A percentile compares a stretch with the other conserved stretches of the same genome.
Evolutionary conservation across 192 early-diverging fungal genomes (phyloP).

Genomic region (Chytriomyces hyalinus): DNA sequence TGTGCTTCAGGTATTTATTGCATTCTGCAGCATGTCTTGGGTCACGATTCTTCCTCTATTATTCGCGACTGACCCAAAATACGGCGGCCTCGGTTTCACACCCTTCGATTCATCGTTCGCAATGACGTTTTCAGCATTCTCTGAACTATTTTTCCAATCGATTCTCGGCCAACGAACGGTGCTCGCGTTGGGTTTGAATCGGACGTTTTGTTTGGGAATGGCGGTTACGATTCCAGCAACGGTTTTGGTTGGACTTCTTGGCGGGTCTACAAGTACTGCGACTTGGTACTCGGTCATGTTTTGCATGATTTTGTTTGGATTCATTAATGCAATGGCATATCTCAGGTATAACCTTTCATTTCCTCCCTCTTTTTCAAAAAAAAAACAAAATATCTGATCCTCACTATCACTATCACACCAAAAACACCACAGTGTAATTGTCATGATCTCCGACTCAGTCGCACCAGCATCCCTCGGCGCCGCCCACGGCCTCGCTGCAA

Average conservation of each 20-base stretch:
- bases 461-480: constrained; percentile 36
- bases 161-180: constrained; percentile 34
- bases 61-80: constrained; percentile 36
- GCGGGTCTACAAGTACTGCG: constrained; percentile 1
- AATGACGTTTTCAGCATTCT: constrained; percentile 38
- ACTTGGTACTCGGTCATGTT: constrained; percentile 4
- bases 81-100: constrained; percentile 42
- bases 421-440: constrained; percentile 26
- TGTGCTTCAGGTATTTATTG: constrained; percentile 38
- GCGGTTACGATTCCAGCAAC: constrained; percentile 28
- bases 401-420: neutral
- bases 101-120: constrained; percentile 30
- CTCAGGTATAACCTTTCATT: constrained; percentile 17
- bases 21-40: constrained; percentile 50
- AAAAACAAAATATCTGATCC: neutral
- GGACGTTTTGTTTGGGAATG: constrained; percentile 36
- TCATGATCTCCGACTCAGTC: constrained; percentile 49
- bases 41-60: constrained; percentile 48
- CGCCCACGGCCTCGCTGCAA: constrained; percentile 47
- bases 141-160: constrained; percentile 48
- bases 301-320: constrained; percentile 40
- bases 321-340: constrained; percentile 43
- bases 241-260: constrained; percentile 22
- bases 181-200: constrained; percentile 15
- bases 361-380: neutral